phyloP scores from a whole-genome alignment of 2,329 filamentous ascomycete genomes.

The Exophiala sp. region DNA sequence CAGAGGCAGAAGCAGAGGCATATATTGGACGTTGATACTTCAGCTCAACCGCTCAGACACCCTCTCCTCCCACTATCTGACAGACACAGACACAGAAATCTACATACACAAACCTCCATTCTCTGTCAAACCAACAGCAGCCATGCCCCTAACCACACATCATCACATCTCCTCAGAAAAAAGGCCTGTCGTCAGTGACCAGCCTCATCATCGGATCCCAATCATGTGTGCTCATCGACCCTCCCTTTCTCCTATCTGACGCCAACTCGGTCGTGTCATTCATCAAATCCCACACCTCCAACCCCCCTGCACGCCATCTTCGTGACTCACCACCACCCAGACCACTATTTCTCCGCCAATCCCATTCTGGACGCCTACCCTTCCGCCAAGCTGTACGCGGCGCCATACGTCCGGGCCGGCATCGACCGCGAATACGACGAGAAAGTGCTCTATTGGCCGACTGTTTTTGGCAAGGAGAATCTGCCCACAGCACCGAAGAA shows the following conservation, averaged over 20 bases:
- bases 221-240: constrained; percentile 31
- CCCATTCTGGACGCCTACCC: constrained; percentile 32
- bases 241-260: constrained; percentile 33
- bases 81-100: too few species aligned
- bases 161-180: constrained; percentile 10
- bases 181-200: constrained; percentile 31
- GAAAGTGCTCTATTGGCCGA: constrained; percentile 33
- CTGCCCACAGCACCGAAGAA: constrained; percentile 30
- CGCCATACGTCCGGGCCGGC: constrained; percentile 31
- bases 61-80: too few species aligned
- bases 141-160: too few species aligned
- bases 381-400: constrained; percentile 26
- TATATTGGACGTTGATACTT: too few species aligned
- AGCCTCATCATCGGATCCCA: constrained; percentile 29
- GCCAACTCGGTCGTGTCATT: constrained; percentile 31
- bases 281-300: constrained; percentile 28
- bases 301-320: constrained; percentile 32
- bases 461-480: constrained; percentile 30
- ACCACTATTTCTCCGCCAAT: constrained; percentile 34
- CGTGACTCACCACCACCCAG: constrained; percentile 35
- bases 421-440: constrained; percentile 35
- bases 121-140: too few species aligned
- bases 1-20: too few species aligned
- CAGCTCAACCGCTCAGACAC: too few species aligned
- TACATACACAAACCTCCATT: too few species aligned